These are phyloP conservation scores for Xylariaceae sp. DNA, from an alignment of 2,329 filamentous ascomycete species.

Conservation along the genomic window DNA sequence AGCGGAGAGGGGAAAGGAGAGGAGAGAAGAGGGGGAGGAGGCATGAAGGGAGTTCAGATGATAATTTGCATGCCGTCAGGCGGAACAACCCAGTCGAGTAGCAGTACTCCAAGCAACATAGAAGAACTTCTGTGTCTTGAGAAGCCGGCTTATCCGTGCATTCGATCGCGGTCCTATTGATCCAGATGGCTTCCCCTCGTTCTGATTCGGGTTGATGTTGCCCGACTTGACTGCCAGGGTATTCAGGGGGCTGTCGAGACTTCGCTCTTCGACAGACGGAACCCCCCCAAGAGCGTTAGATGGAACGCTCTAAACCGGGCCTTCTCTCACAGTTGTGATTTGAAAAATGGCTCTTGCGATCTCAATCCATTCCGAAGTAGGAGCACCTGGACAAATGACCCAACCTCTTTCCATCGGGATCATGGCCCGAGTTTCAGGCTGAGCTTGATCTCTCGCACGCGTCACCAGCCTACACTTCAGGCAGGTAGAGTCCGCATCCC, in stretches of 20 bases:
- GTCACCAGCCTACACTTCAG: not conserved
- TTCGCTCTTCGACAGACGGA: not conserved
- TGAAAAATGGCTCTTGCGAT: not conserved
- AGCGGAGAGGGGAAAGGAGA: not conserved
- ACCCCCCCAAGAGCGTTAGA: not conserved
- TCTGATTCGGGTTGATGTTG: not conserved
- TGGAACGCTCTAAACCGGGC: not conserved
- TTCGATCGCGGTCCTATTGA: not conserved
- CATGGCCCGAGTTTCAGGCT: not conserved
- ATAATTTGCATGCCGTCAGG: not conserved
- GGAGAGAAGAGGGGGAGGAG: not conserved
- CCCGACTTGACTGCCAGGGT: too few relatives aligned
- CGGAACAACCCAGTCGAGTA: not conserved
- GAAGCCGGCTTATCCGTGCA: not conserved
- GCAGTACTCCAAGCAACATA: not conserved
- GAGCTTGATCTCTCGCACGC: not conserved
- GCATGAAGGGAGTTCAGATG: not conserved
- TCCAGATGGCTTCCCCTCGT: not conserved
- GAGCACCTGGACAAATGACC: not conserved
- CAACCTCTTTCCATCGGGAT: not conserved
- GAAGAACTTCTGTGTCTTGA: not conserved
- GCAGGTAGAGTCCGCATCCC: not conserved
- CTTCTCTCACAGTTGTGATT: not conserved
- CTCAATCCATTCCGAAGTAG: not conserved
- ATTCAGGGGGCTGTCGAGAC: not conserved